Base-by-base conservation (phyloP, 148 eudicot species). In the Polygonum aviculare region DNA sequence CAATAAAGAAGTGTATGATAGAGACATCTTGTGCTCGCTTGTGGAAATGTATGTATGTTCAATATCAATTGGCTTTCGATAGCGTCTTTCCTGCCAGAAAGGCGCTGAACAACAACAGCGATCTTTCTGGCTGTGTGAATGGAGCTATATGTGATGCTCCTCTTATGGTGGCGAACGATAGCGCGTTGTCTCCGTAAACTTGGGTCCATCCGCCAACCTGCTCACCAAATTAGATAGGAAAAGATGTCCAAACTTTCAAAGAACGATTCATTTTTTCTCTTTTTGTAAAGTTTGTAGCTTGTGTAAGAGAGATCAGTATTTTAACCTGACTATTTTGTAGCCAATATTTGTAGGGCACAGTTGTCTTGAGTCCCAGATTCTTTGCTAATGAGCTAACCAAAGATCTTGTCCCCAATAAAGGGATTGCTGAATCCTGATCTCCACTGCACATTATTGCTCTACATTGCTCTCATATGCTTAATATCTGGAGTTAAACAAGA, bases 391-490 rank as follows among this genome's bases (percentile, higher is more conserved):
- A 80, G 22, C 82, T 79, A 7, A 89, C 83, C 49, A 88, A 72
- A 31, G 19, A 41, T 9, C 97, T 81, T 2, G 90, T 82, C 72
- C 90, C 89, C 0, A 69, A 81, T 11, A 93, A 76, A 2, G 98
- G 96, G 26, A 90, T 15, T 12, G 85, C 85, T 4, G 98, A 81
- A 83, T 90, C 98, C 78, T 93, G 96, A 79, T 85, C 88, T 18
- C 88, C 88, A 48, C 88, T 85, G 81, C 52, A 48, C 2, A 47
- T 48, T 48, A 55, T 60, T 60, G 38, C 15, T 10, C 22, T 0
- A 21, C 52, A 50, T 65, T 38, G 4, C 1, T 54, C 14, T n/a
- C 14, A 7, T 10, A 4, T 16, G 7, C 57, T 18, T 44, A 6
- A 18, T 9, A n/a, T 16, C 39, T 60, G 18, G 26, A 31, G 12